A percentile compares a stretch with the other conserved stretches of the same genome.
phyloP scores from a whole-genome alignment of 257 asterid genomes.

The Solanum raphanifolium region DNA sequence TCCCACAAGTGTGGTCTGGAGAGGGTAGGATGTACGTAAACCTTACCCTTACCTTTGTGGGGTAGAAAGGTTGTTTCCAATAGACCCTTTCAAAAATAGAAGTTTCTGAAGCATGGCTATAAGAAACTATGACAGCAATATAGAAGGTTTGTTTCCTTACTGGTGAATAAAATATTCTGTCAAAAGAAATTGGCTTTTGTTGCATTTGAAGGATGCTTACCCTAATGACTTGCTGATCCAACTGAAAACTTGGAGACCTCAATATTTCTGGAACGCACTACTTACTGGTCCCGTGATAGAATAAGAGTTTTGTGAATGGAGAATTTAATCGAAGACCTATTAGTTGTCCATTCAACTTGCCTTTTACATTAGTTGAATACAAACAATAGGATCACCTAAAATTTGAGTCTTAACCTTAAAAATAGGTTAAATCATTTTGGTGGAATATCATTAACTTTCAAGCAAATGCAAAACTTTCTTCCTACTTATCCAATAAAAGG shows the following conservation, averaged over 20 bases:
- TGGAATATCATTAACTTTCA: not conserved
- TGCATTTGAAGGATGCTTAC: not conserved
- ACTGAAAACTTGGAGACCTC: not conserved
- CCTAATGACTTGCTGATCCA: not conserved
- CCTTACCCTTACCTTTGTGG: not conserved
- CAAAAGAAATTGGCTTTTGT: not conserved
- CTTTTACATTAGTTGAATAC: not conserved
- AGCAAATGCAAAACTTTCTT: not conserved
- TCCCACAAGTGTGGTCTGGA: too few species aligned
- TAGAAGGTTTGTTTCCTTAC: not conserved
- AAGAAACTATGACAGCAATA: not conserved
- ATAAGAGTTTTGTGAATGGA: not conserved
- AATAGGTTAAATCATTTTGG: not conserved
- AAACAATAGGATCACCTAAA: not conserved
- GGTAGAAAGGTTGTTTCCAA: not conserved
- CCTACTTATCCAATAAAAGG: not conserved
- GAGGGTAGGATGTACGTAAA: not conserved
- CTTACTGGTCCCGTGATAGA: not conserved
- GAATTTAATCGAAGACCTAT: not conserved
- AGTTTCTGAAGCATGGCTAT: not conserved
- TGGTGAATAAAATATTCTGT: not conserved
- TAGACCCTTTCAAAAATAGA: not conserved
- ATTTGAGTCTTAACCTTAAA: not conserved
- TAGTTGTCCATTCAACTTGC: not conserved
- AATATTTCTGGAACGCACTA: not conserved